phyloP scores from a whole-genome alignment of 169 alveolate genomes.

The Amoebophrya sp. region DNA sequence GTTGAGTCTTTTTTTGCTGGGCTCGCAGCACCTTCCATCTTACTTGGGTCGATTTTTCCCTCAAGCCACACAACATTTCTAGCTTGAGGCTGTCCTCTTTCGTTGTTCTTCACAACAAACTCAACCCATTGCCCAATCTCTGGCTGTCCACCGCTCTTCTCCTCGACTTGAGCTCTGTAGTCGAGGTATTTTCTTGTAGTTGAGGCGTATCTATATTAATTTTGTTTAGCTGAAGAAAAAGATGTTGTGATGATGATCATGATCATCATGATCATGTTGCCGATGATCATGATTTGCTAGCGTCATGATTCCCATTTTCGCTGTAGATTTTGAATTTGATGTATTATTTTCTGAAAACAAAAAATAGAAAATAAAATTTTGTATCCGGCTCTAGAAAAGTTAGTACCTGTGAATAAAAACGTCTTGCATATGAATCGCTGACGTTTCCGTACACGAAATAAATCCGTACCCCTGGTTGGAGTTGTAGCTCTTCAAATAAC shows the following conservation, averaged over 20 bases:
- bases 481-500: constrained; percentile 6
- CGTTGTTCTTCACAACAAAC: neutral
- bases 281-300: too few relatives aligned
- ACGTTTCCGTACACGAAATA: neutral
- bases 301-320: too few relatives aligned
- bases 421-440: neutral
- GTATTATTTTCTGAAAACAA: too few relatives aligned
- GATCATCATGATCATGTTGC: too few relatives aligned
- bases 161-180: constrained; percentile 24
- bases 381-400: too few relatives aligned
- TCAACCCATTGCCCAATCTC: constrained; percentile 6
- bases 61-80: neutral
- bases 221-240: too few relatives aligned
- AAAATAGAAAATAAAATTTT: too few relatives aligned
- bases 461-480: neutral
- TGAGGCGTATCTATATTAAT: too few relatives aligned
- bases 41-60: neutral
- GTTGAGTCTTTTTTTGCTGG: too few relatives aligned
- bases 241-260: too few relatives aligned
- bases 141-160: neutral
- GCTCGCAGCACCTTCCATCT: neutral
- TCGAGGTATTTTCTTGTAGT: too few relatives aligned
- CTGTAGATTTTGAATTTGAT: too few relatives aligned
- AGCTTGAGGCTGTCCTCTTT: neutral
- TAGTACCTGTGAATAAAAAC: neutral